Evolutionary conservation across 345 rosid species (phyloP).

Genomic region (Ricinus communis): DNA sequence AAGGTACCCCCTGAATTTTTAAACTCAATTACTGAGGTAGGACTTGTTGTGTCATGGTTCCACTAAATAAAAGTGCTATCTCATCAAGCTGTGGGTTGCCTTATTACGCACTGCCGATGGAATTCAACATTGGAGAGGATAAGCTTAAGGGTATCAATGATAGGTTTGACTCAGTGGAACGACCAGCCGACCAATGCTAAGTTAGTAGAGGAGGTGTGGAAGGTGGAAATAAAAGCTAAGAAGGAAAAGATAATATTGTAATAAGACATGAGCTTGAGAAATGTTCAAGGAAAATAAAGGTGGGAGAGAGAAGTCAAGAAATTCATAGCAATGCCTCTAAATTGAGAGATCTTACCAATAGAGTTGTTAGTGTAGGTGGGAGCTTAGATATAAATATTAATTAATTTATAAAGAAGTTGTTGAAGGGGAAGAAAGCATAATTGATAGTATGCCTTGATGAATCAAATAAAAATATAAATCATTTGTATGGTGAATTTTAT

Average conservation of each 20-base stretch:
- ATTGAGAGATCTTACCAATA: constrained; percentile 42
- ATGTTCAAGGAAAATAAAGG: constrained; percentile 38
- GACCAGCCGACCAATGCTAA: constrained; percentile 54
- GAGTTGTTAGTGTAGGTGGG: constrained; percentile 45
- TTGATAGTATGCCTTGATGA: too few relatives aligned
- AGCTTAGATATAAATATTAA: constrained; percentile 35
- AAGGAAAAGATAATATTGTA: constrained; percentile 31
- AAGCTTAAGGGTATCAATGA: constrained; percentile 48
- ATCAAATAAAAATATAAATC: too few relatives aligned
- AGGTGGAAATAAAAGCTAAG: constrained; percentile 40
- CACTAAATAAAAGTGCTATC: constrained; percentile 49
- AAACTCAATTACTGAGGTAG: constrained; percentile 24
- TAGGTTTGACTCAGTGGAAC: constrained; percentile 36
- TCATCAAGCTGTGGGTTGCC: constrained; percentile 45
- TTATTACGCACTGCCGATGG: constrained; percentile 53
- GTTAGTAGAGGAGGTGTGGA: constrained; percentile 45
- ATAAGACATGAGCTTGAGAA: constrained; percentile 31
- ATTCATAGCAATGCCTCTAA: constrained; percentile 30
- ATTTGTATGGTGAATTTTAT: too few relatives aligned
- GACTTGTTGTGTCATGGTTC: constrained; percentile 46
- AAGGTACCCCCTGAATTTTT: constrained; percentile 24
- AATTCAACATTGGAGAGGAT: constrained; percentile 47
- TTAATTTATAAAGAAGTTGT: constrained; percentile 33
- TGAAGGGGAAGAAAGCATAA: neutral
- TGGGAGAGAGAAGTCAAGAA: constrained; percentile 36